Evolutionary conservation across 2,329 filamentous ascomycete species (phyloP).

Genomic region (Colletotrichum coccodes): DNA sequence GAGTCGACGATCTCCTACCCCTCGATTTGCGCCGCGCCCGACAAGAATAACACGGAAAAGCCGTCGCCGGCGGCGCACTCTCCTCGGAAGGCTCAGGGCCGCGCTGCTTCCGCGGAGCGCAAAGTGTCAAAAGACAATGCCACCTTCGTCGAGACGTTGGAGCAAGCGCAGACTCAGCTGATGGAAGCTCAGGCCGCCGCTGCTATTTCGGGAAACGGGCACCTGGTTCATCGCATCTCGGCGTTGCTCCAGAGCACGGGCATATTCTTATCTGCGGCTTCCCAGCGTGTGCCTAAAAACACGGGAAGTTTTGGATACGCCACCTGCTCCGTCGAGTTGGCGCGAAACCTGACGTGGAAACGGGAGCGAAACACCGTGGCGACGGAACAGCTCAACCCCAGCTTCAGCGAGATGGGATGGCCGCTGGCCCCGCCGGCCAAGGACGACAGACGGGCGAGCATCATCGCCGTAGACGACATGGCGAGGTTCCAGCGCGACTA

Average conservation of each 20-base stretch:
- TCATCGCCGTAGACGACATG: conserved; percentile 62
- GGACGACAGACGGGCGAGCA: conserved; percentile 51
- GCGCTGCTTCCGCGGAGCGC: conserved; percentile 32
- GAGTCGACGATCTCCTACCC: conserved; percentile 94
- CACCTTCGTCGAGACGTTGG: conserved; percentile 67
- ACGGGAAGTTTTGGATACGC: conserved; percentile 65
- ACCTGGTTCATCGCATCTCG: conserved; percentile 71
- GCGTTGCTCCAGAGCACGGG: conserved; percentile 72
- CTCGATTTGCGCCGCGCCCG: conserved; percentile 62
- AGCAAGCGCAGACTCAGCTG: conserved; percentile 73
- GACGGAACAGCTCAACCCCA: conserved; percentile 32
- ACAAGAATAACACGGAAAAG: conserved; percentile 50
- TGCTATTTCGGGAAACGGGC: conserved; percentile 63
- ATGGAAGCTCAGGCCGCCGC: conserved; percentile 70
- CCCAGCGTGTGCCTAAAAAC: conserved; percentile 55
- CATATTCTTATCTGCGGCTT: conserved; percentile 73
- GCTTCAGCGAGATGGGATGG: conserved; percentile 49
- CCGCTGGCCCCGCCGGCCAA: conserved; percentile 31
- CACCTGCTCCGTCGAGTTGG: conserved; percentile 74
- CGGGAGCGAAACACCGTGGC: conserved; percentile 65
- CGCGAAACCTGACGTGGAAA: conserved; percentile 74
- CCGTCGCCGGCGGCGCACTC: conserved; percentile 46
- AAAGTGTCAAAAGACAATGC: conserved; percentile 39
- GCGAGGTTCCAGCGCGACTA: conserved; percentile 80
- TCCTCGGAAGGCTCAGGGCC: conserved; percentile 43